A percentile compares a stretch with the other conserved stretches of the same genome.
These are phyloP conservation scores for slime mould (Dictyostelium discoideum) DNA, from an alignment of 78 protist species.

Conservation along the genomic window dicty_2.7 NC_007090.3:1694001-1694500, in stretches of 20 bases:
- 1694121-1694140: neutral
- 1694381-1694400: neutral
- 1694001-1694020: slow-evolving; percentile 29
- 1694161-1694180: neutral
- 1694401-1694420: neutral
- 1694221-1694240: slow-evolving; percentile 14
- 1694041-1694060: slow-evolving; percentile 54
- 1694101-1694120: neutral
- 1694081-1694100: neutral
- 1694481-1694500: neutral
- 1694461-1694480: neutral
- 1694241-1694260: neutral
- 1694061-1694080: slow-evolving; percentile 53
- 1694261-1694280: neutral
- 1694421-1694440: neutral
- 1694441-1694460: neutral
- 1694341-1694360: neutral
- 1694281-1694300: neutral
- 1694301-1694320: neutral
- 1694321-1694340: neutral
- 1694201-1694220: slow-evolving; percentile 34
- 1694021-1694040: slow-evolving; percentile 46
- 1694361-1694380: neutral
- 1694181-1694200: neutral
- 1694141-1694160: neutral